A percentile compares a stretch with the other conserved stretches of the same genome.
These are phyloP conservation scores for Populus hybrid DNA, from an alignment of 441 rosid genomes.

Conservation along the genomic window DNA sequence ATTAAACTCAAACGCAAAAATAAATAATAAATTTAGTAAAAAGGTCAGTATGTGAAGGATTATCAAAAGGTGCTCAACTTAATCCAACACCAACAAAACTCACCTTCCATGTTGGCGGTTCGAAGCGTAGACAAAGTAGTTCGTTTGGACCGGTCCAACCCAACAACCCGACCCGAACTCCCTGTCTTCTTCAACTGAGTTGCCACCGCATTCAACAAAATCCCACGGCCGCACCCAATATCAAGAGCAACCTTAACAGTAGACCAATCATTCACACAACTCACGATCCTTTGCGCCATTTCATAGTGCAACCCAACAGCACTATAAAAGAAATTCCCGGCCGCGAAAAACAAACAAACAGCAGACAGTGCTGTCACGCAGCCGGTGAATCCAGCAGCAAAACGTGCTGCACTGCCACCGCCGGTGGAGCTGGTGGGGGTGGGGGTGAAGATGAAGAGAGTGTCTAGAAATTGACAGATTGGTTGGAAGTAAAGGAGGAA, in stretches of 20 bases:
- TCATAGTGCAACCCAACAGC: conserved; percentile 65
- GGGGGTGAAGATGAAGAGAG: conserved; percentile 28
- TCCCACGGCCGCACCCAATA: conserved; percentile 89
- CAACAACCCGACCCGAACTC: conserved; percentile 91
- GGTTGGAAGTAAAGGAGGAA: conserved; percentile 65
- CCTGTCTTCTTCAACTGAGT: conserved; percentile 94
- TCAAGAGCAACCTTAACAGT: conserved; percentile 81
- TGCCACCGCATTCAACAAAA: conserved; percentile 83
- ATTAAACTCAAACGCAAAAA: neutral
- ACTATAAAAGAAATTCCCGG: conserved; percentile 81
- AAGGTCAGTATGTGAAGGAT: neutral
- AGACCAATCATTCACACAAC: conserved; percentile 80
- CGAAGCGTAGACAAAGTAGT: conserved; percentile 87
- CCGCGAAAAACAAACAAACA: conserved; percentile 70
- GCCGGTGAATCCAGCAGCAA: conserved; percentile 73
- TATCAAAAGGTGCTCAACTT: neutral
- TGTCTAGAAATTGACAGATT: conserved; percentile 46
- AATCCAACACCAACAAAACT: neutral
- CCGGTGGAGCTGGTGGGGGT: conserved; percentile 16
- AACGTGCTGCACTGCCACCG: conserved; percentile 43
- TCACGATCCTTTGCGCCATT: conserved; percentile 92
- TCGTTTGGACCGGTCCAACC: conserved; percentile 72
- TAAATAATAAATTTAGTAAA: neutral
- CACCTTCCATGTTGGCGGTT: conserved; percentile 89
- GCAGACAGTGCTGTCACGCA: conserved; percentile 73